Base-by-base conservation (phyloP, 2,329 filamentous ascomycete genomes). In the Cordyceps fumosorosea region DNA sequence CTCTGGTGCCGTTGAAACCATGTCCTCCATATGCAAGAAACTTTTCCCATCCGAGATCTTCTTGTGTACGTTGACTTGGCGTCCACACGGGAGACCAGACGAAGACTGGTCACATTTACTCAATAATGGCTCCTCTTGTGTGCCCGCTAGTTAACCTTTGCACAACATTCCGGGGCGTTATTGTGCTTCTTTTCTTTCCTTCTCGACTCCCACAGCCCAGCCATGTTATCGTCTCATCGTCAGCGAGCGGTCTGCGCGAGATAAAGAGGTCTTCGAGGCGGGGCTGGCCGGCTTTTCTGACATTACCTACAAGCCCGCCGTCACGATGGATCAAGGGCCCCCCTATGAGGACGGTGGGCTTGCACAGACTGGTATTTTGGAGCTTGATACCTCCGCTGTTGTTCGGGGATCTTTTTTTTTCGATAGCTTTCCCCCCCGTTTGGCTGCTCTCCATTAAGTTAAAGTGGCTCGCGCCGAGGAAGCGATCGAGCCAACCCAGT, bases 401-500 rank as follows among this genome's bases (percentile, higher is more conserved):
- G 44, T n/a, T 20, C 24, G 48, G 57, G 18, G 26, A 45, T 8
- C 37, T 7, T 45, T 32, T 14, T 18, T 32, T 10, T 18, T 32
- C 47, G 48, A 60, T 52, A 60, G 20, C 12, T 34, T 16, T 18
- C n/a, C 14, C 57, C 37, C 24, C 45, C 16, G 7, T 8, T 45
- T 45, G 53, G 52, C 34, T 32, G 6, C 32, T 56, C 40, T 24
- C 53, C 53, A 45, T 37, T 32, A 51, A 52, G 29, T 58, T 5
- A 51, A 59, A 52, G 37, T 52, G 37, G 57, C 26, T 34, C 48
- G 51, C 48, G 48, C 34, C 56, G 24, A 37, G 22, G 34, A 53
- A 53, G 48, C 47, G 57, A 60, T 60, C 57, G 57, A 52, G 37
- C 24, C 32, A 59, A 48, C 56, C 32, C 57, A 60, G 48, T 60